Evolutionary conservation across 805 yeast species (phyloP).

Genomic region (Suhomyces sp.): DNA sequence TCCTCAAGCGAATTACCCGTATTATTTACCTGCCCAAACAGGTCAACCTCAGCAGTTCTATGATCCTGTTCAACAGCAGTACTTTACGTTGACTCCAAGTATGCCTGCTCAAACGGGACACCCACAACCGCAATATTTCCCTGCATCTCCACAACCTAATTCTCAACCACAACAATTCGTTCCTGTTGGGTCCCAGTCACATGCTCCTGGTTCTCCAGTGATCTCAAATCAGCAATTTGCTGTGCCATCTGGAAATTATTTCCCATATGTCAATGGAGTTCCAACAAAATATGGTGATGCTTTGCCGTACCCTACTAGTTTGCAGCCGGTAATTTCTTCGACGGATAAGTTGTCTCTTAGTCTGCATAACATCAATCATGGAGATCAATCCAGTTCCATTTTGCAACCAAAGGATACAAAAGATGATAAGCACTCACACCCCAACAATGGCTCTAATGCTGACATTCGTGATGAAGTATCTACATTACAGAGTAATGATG

Average conservation of each 20-base stretch:
- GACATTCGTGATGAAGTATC: constrained; percentile 12
- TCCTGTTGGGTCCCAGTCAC: constrained; percentile 8
- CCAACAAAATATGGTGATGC: constrained; percentile 11
- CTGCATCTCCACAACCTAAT: constrained; percentile 30
- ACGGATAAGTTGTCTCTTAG: constrained; percentile 4
- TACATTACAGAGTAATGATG: constrained; percentile 12
- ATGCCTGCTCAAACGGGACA: constrained; percentile 26
- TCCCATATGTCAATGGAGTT: constrained; percentile 14
- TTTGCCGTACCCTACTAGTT: constrained; percentile 17
- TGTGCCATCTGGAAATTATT: constrained; percentile 17
- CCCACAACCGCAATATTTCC: constrained; percentile 36
- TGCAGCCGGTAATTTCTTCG: constrained; percentile 10
- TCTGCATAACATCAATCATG: no score
- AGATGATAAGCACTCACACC: constrained; percentile 1
- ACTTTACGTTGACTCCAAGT: constrained; percentile 38
- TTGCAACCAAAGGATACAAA: no score
- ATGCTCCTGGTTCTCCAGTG: constrained; percentile 4
- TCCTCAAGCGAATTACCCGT: constrained; percentile 20
- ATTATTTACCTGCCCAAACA: constrained; percentile 16
- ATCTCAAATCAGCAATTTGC: constrained; percentile 10
- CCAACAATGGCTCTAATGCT: not conserved
- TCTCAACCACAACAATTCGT: constrained; percentile 13
- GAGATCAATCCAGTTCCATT: no score
- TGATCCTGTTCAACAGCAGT: constrained; percentile 46
- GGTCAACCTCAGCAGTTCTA: constrained; percentile 40